phyloP scores from a whole-genome alignment of 495 filamentous ascomycete species.

The Copromyces sp. region DNA sequence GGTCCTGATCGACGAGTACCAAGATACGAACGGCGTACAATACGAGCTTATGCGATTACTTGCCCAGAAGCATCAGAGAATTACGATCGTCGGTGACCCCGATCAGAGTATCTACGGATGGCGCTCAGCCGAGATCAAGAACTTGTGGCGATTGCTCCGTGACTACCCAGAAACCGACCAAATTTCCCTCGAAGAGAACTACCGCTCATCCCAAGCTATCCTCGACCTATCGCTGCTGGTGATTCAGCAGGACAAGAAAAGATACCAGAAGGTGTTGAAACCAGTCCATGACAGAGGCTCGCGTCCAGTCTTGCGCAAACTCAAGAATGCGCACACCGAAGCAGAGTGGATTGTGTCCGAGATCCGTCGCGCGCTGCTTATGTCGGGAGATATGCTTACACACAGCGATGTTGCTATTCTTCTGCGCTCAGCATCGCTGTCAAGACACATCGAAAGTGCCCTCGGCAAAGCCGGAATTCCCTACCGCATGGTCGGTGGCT shows the following conservation, averaged over 20 bases:
- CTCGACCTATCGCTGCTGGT: slow-evolving; percentile 70
- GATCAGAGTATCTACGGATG: slow-evolving; percentile 99
- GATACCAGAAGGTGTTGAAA: slow-evolving; percentile 68
- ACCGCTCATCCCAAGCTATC: slow-evolving; percentile 88
- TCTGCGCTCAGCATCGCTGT: slow-evolving; percentile 73
- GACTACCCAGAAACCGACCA: slow-evolving; percentile 70
- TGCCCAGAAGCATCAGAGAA: slow-evolving; percentile 56
- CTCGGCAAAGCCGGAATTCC: slow-evolving; percentile 79
- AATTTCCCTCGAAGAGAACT: slow-evolving; percentile 89
- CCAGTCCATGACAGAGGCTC: slow-evolving; percentile 76
- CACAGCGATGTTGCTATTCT: slow-evolving; percentile 79
- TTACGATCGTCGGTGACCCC: slow-evolving; percentile 94
- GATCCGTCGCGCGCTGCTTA: slow-evolving; percentile 56
- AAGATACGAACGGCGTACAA: slow-evolving; percentile 93
- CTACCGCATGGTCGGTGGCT: slow-evolving; percentile 89
- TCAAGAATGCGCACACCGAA: slow-evolving; percentile 64
- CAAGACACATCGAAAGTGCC: slow-evolving; percentile 71
- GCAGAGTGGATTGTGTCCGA: slow-evolving; percentile 85
- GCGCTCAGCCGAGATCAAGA: slow-evolving; percentile 91
- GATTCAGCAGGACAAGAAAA: slow-evolving; percentile 80
- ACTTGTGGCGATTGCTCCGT: slow-evolving; percentile 66
- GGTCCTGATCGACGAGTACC: slow-evolving; percentile 94
- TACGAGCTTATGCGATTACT: slow-evolving; percentile 92
- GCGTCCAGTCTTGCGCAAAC: slow-evolving; percentile 69
- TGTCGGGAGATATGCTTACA: slow-evolving; percentile 63